Base-by-base conservation (phyloP, 2,329 filamentous ascomycete genomes). In the Emergomyces africanus region DNA sequence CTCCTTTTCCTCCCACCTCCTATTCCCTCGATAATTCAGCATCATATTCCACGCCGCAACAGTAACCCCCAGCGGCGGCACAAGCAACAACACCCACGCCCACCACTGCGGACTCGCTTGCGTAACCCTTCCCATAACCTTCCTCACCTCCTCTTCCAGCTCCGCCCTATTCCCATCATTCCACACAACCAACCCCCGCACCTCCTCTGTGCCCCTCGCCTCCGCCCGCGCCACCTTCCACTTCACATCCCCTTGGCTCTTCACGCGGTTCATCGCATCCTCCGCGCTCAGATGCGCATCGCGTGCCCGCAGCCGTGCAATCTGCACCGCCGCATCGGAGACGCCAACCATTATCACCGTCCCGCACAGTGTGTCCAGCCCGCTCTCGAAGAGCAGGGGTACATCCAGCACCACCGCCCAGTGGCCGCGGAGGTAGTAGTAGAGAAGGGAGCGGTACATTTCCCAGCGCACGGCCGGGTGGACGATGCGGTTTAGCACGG, bases 381-480 rank as follows among this genome's bases (percentile, higher is more conserved):
- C 84, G 66, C 84, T 87, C 78, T 99, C 94, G 67, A 96, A 96
- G 48, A 99, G 79, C 58, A 99, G 77, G 57, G 94, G 94, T 9
- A 99, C 86, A 70, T 99, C 94, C 18, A 97, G 79, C 41, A 99
- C 87, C 3, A 96, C 90, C 0, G 90, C 91, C 90, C 92, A 94
- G 69, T 84, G 72, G 0, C 94, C 92, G 1, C 74, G 74, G 15
- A 94, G 59, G 68, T 96, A 96, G 65, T 83, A 83, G 61, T 78
- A 77, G n/a, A 90, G 69, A 59, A 97, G 81, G 54, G 81, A 78
- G 66, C 80, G 83, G 72, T 90, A 89, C 81, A 96, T 92, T 71
- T 88, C 90, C 69, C 77, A 80, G 46, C 91, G 81, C 48, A 99
- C 91, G 0, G 89, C 90, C 0, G 94, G 94, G 71, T 99, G 94